Conservation (phyloP, 768 basidiomycete genomes). For the Mycena pura region DNA sequence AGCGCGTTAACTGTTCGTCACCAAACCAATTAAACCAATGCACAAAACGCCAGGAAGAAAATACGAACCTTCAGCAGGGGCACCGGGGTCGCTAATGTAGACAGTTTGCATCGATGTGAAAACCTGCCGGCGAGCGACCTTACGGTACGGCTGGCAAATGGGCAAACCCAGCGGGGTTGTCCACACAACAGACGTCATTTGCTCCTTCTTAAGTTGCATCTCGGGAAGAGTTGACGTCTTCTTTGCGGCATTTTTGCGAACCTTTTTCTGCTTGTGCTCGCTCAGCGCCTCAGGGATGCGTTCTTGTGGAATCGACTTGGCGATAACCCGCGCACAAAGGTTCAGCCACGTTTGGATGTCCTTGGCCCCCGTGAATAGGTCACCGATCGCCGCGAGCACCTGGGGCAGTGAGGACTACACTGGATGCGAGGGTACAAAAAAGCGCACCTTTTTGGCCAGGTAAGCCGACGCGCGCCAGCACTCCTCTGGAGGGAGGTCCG, state of each 20-base stretch:
- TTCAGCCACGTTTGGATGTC: conserved; percentile 93
- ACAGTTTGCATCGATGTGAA: conserved; percentile 86
- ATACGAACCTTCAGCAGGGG: conserved; percentile 66
- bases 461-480: conserved; percentile 80
- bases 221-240: conserved; percentile 31
- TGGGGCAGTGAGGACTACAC: conserved; percentile 37
- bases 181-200: conserved; percentile 97
- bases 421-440: background rate
- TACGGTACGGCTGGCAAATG: conserved; percentile 95
- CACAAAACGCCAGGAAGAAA: conserved; percentile 4
- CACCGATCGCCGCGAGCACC: conserved; percentile 84
- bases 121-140: conserved; percentile 81
- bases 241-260: conserved; percentile 13
- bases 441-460: conserved; percentile 73
- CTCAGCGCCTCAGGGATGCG: conserved; percentile 57
- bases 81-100: conserved; percentile 86
- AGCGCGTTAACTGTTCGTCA: conserved; percentile 64
- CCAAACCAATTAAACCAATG: background rate
- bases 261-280: conserved; percentile 28
- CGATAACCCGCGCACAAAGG: conserved; percentile 79
- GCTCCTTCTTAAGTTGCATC: conserved; percentile 73
- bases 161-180: conserved; percentile 95
- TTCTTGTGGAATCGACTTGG: conserved; percentile 83
- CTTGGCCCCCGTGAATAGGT: conserved; percentile 92
- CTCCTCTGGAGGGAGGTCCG: conserved; percentile 74